Base-by-base conservation (phyloP, 2,329 filamentous ascomycete species). In the Colletotrichum limetticola region DNA sequence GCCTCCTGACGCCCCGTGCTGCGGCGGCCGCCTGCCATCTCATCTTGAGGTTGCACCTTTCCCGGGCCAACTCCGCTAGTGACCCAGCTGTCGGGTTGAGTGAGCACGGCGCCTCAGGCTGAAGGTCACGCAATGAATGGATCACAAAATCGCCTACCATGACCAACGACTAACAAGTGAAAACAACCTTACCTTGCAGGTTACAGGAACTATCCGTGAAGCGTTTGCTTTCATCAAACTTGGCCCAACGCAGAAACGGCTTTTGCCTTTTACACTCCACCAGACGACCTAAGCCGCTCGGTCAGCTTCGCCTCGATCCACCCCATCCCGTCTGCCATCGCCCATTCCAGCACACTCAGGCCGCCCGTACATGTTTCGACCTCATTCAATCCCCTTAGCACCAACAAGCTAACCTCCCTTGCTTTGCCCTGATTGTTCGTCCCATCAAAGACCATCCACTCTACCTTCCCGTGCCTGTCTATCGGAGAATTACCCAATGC, bases 71-170 rank as follows among this genome's bases (percentile, higher is more conserved):
- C 55, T 66, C 24, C 42, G 56, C 63, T 42, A 60, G 52, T 56
- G 58, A 58, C 69, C 69, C 69, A 57, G 37, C 65, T 71, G 65
- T 68, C 49, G 59, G 69, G 67, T 70, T 66, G 37, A 26, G 53
- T 37, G 28, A 28, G 46, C 11, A 5, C 61, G 28, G 46, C 11
- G 8, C 61, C 26, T n/a, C 9, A 53, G 46, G n/a, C 61, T 35
- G 11, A 35, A 12, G 32, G 30, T 7, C 5, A 19, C 37, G 28
- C 37, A 42, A 42, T 19, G 37, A 19, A 42, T 19, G 37, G 5
- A 42, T 42, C 37, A 42, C 37, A 16, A 16, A 16, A 16, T 46
- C 42, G 19, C 42, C 16, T 46, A 9, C 42, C 37, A 42, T 19
- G 16, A 42, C 37, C 42, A 49, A 49, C 42, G 19, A 49, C 19